A percentile compares a stretch with the other conserved stretches of the same genome.
Conservation (phyloP, 164 flowering plant genomes). For the Vitis riparia region DNA sequence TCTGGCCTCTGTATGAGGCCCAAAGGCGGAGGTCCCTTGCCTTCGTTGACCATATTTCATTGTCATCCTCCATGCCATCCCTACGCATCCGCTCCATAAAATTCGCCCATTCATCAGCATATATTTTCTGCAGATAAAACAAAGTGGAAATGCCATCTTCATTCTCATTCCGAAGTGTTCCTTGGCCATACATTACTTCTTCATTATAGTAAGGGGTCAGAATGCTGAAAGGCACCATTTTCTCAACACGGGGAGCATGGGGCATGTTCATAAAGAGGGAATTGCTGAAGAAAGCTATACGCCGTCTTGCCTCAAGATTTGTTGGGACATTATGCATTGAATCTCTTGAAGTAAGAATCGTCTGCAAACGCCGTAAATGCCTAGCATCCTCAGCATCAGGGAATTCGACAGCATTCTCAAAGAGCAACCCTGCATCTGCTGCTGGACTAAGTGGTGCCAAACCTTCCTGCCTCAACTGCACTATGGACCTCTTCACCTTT, state of each 20-base stretch:
- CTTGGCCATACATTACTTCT: slow-evolving; percentile 65
- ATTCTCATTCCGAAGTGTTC: slow-evolving; percentile 59
- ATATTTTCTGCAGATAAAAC: slow-evolving; percentile 88
- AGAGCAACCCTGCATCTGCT: slow-evolving; percentile 49
- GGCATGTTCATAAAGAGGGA: slow-evolving; percentile 98
- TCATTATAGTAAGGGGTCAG: slow-evolving; percentile 94
- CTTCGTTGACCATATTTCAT: slow-evolving; percentile 63
- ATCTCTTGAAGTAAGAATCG: slow-evolving; percentile 76
- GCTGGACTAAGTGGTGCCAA: slow-evolving; percentile 42
- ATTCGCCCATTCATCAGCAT: slow-evolving; percentile 86
- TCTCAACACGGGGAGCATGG: slow-evolving; percentile 86
- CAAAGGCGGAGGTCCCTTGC: slow-evolving; percentile 78
- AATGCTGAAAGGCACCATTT: slow-evolving; percentile 90
- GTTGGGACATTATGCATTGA: slow-evolving; percentile 78
- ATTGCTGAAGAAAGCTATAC: slow-evolving; percentile 90
- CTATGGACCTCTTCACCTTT: slow-evolving; percentile 43
- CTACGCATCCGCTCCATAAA: slow-evolving; percentile 82
- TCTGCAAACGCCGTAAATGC: slow-evolving; percentile 67
- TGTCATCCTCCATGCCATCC: slow-evolving; percentile 68
- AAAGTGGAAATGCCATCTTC: slow-evolving; percentile 94
- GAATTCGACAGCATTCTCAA: slow-evolving; percentile 70
- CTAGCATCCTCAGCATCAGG: slow-evolving; percentile 55
- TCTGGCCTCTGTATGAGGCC: slow-evolving; percentile 98
- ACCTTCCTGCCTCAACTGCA: slow-evolving; percentile 53
- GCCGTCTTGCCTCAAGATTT: slow-evolving; percentile 80